Evolutionary conservation across 2,329 filamentous ascomycete genomes (phyloP).

Genomic region (Thermothelomyces thermophilus): DNA sequence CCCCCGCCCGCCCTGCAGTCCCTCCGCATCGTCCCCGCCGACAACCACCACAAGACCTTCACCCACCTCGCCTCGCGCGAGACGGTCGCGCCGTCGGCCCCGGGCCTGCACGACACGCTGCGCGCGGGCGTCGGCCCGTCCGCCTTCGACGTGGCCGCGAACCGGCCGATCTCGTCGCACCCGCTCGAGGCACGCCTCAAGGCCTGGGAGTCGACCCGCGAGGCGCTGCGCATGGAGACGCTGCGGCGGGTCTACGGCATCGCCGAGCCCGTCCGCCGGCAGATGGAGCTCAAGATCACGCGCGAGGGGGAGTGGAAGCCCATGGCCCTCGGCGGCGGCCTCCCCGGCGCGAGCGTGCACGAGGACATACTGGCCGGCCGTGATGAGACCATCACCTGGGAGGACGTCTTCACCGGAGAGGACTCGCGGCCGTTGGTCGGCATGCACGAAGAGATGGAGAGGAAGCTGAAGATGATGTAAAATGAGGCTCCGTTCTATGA

Average conservation of each 20-base stretch:
- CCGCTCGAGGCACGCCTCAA: slow-evolving; percentile 86
- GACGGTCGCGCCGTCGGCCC: slow-evolving; percentile 77
- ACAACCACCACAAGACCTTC: slow-evolving; percentile 59
- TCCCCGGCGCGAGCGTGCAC: slow-evolving; percentile 53
- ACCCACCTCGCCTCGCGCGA: slow-evolving; percentile 51
- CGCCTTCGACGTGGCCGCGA: slow-evolving; percentile 35
- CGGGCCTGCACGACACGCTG: slow-evolving; percentile 88
- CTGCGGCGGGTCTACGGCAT: slow-evolving; percentile 85
- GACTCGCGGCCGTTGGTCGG: slow-evolving; percentile 63
- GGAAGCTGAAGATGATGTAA: slow-evolving; percentile 81
- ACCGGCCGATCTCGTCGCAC: slow-evolving; percentile 61
- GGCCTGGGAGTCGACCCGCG: slow-evolving; percentile 85
- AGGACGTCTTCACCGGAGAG: slow-evolving; percentile 83
- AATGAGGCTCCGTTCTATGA: slow-evolving; percentile 22
- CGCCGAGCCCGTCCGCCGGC: slow-evolving; percentile 82
- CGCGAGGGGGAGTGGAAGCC: slow-evolving; percentile 75
- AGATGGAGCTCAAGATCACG: slow-evolving; percentile 92
- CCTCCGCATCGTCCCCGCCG: slow-evolving; percentile 78
- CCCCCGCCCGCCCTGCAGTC: no score
- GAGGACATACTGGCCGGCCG: slow-evolving; percentile 80
- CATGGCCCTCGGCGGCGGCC: slow-evolving; percentile 53
- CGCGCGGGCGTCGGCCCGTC: slow-evolving; percentile 72
- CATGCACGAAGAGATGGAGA: slow-evolving; percentile 92
- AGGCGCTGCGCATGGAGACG: slow-evolving; percentile 78
- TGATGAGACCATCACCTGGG: slow-evolving; percentile 77